Base-by-base conservation (phyloP, 2,329 filamentous ascomycete species). In the Trichoderma sp. region DNA sequence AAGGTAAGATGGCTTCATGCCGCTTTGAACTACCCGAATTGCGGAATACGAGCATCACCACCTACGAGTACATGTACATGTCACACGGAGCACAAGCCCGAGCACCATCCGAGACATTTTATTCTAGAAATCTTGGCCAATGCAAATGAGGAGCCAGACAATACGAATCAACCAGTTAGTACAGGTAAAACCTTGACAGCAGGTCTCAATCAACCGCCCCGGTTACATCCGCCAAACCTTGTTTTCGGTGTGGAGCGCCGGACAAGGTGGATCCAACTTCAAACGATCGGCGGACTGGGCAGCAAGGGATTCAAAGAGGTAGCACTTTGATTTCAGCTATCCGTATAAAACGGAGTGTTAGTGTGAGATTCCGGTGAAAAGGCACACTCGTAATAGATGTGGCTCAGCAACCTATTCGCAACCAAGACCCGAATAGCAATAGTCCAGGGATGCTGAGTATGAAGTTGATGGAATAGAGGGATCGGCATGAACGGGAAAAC, bases 201-300 rank as follows among this genome's bases (percentile, higher is more conserved):
- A 56, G 65, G 27, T 59, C 59, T 72, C 68, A 72, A n/a, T 33
- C 59, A 27, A 63, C 68, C 59, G 38, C 68, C 59, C 59, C 59
- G 68, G 68, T 72, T 64, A 72, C 68, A 72, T 67, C 63, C 50
- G 33, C 33, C 53, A 16, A 67, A 63, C 35, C 64, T 62, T 50
- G 24, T 67, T 74, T 63, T 45, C 63, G 38, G 56, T 45, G 72
- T 75, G 72, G 72, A 75, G 41, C 63, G 33, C 71, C 41, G 60
- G 60, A 56, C 41, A 21, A n/a, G 31, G 71, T 56, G 71, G 71
- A 62, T 50, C 59, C 59, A 29, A 53, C 41, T 63, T 60, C 56
- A 72, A 45, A 33, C 16, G 60, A 73, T 65, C 71, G 71, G 31
- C 71, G 31, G 12, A 12, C 59, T 65, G 60, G 62, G 60, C 71